A percentile compares a stretch with the other conserved stretches of the same genome.
Evolutionary conservation across 2,329 filamentous ascomycete species (phyloP).

Genomic region (Fonsecaea monophora): DNA sequence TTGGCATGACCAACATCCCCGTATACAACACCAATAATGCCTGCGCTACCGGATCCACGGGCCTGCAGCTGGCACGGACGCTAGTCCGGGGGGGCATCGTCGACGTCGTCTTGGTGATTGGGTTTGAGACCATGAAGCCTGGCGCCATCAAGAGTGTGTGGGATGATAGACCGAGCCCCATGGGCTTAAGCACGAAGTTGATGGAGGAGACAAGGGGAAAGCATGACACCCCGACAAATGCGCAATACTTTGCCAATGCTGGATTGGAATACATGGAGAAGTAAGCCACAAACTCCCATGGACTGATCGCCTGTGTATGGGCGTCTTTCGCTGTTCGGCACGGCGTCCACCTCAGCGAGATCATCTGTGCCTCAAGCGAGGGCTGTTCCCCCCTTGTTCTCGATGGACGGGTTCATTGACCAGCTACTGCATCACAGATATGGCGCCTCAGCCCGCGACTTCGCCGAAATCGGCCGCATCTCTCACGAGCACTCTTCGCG

Average conservation of each 20-base stretch:
- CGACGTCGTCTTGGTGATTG: constrained; percentile 88
- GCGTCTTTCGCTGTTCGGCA: neutral
- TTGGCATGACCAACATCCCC: constrained; percentile 94
- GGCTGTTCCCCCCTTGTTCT: neutral
- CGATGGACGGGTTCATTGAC: constrained; percentile 20
- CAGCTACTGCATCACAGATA: constrained; percentile 60
- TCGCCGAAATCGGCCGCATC: constrained; percentile 90
- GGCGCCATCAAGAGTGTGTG: constrained; percentile 83
- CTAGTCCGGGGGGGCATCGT: constrained; percentile 79
- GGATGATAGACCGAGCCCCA: constrained; percentile 82
- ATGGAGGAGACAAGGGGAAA: constrained; percentile 82
- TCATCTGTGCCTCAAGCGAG: neutral
- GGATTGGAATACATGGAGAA: constrained; percentile 94
- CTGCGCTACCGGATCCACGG: constrained; percentile 91
- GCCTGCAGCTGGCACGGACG: constrained; percentile 80
- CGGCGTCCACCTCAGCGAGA: neutral
- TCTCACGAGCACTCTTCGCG: constrained; percentile 90
- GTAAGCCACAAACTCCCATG: constrained; percentile 52
- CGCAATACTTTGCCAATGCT: constrained; percentile 95
- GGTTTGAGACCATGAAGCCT: constrained; percentile 97
- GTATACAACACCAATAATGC: constrained; percentile 97
- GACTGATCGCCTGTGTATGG: neutral
- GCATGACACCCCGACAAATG: constrained; percentile 80
- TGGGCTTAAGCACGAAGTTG: constrained; percentile 73
- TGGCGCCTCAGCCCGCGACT: constrained; percentile 82